Percentiles rank a stretch among this genome's conserved stretches.
phyloP scores from a whole-genome alignment of 2,329 filamentous ascomycete species.

The Fusarium sp. region DNA sequence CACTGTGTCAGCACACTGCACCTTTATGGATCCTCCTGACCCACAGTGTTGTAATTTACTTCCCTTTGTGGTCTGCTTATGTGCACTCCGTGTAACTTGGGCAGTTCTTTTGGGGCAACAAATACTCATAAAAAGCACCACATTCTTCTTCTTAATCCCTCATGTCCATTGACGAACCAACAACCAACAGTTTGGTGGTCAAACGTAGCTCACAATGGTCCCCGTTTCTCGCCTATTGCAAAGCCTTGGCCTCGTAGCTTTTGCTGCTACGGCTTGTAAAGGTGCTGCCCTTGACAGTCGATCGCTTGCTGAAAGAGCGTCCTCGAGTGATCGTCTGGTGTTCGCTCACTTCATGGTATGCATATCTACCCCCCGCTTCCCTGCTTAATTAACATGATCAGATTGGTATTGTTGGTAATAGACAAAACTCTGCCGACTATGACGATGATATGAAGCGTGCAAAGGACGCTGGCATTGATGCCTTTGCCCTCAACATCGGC shows the following conservation, averaged over 20 bases:
- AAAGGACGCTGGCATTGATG: conserved; percentile 56
- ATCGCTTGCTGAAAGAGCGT: conserved; percentile 12
- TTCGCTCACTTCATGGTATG: conserved; percentile 34
- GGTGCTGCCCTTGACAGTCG: conserved; percentile 9
- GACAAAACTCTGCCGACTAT: conserved; percentile 54
- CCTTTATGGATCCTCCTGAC: not conserved
- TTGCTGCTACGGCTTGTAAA: not conserved
- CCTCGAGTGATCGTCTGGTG: conserved; percentile 24
- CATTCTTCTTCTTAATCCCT: not conserved
- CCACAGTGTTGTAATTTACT: not conserved
- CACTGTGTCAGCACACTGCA: not conserved
- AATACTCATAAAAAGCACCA: too few relatives aligned
- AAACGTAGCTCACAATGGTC: conserved; percentile 4
- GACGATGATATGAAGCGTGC: conserved; percentile 58
- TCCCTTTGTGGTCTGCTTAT: not conserved
- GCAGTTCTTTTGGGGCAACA: too few relatives aligned
- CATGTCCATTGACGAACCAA: too few relatives aligned
- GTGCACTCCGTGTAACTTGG: not conserved
- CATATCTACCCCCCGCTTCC: accelerated
- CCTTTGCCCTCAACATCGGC: conserved; percentile 62
- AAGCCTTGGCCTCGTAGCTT: conserved; percentile 10
- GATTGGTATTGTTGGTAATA: conserved; percentile 57
- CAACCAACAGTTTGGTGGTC: not conserved
- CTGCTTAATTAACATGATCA: conserved; percentile 15
- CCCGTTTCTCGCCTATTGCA: conserved; percentile 4